Evolutionary conservation across 1,284 basidiomycete genomes (phyloP), one percentile per base, ranked within the genome.

Genomic region (Xerocomus nothofagi): DNA sequence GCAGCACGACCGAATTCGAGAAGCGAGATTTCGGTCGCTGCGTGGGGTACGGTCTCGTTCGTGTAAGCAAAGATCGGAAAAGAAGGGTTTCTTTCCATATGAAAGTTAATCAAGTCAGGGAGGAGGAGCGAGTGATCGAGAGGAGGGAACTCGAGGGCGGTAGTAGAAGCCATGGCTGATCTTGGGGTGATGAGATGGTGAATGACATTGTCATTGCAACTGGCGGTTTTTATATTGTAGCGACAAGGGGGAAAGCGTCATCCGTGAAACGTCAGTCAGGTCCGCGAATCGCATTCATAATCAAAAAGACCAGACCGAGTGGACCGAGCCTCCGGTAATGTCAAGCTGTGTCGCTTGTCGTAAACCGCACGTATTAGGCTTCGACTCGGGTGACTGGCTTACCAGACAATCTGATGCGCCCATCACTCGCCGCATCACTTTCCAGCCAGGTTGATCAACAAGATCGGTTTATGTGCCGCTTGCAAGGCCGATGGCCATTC

Each of bases 1-100:
- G 62, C 56, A 1, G 71, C 70, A 11, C 68, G 55, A 48, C 63
- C 65, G 26, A 70, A 68, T 31, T 68, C 69, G 21, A 65, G 57
- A 29, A 56, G 58, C 7, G 66, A 52, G 3, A 68, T 58, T 29
- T 63, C 53, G 10, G 53, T 56, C 12, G 50, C 23, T 0, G 30
- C 33, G 18, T 38, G 30, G 0, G 62, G 44, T 14, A 14, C 17
- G 11, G 8, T 29, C 17, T 66, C 63, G 6, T 56, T 47, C 7
- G 48, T 1, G 30, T 56, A 68, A 6, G 49, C 33, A 21, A 53
- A 71, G 1, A 50, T 27, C 1, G 69, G 65, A 14, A 56, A 44
- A 11, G 43, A 38, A 0, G 66, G 45, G 20, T 68, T 68, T 34
- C 27, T 64, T 31, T 57, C 45, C 40, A 68, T 57, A 29, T 71